Base-by-base conservation (phyloP, 345 rosid species). In the Ricinus communis region DNA sequence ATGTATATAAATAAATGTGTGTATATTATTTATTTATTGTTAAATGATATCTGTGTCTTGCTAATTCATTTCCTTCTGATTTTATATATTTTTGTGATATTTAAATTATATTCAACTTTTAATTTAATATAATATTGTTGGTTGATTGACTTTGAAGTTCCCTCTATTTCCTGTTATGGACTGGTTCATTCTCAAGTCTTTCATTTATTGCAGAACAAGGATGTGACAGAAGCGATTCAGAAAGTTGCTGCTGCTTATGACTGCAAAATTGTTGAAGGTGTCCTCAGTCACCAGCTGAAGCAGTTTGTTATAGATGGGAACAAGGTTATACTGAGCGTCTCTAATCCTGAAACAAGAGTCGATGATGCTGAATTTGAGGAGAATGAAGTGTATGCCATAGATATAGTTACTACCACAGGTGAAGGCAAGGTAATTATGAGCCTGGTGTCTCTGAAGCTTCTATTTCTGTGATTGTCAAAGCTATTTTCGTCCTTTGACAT, bases 181-280 rank as follows among this genome's bases (percentile, higher is more conserved):
- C 31, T 12, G 1, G 41, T 21, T 41, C 21, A 31, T 8, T 36
- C 61, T 24, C 10, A n/a, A 59, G 4, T 16, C 7, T 50, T 25
- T 24, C 25, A 21, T 49, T 64, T 46, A 10, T 85, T 83, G 75
- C 87, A 93, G 99, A 96, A 96, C 85, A 83, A 91, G 74, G 97
- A 86, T 68, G 99, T 96, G n/a, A 86, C 90, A 27, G 98, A 93
- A 63, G 99, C 99, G 13, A 88, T 96, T 43, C 97, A 96, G 84
- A 96, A 93, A 73, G 97, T 93, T 71, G 99, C 97, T 65, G 87
- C 85, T 67, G 97, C 99, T 65, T 89, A 89, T 81, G 99, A 91
- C 82, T 96, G 99, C 85, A 96, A 93, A 78, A 88, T 93, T 75
- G 96, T 91, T 49, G 99, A 93, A 78, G 99, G 99, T 25, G 97